Evolutionary conservation across 148 eudicot genomes (phyloP).

Genomic region (Heliosperma pusillum): DNA sequence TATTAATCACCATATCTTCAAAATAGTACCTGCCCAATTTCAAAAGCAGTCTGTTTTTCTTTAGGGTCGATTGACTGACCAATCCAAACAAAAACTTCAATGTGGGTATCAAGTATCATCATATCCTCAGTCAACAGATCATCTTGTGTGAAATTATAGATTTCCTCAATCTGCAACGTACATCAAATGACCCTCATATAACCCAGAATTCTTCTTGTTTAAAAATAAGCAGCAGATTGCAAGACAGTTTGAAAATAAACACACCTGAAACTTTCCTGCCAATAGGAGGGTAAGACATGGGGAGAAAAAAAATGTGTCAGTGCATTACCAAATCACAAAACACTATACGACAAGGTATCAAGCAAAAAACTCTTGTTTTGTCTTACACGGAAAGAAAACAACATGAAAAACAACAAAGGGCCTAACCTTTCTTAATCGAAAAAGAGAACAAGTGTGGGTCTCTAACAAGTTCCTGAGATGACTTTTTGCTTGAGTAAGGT

Average conservation of each 20-base stretch:
- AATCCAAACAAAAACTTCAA: slow-evolving; percentile 94
- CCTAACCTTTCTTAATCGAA: slow-evolving; percentile 64
- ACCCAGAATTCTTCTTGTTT: neutral
- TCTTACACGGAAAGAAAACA: neutral
- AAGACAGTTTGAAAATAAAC: slow-evolving; percentile 14
- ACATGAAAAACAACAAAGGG: slow-evolving; percentile 12
- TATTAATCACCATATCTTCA: slow-evolving; percentile 8
- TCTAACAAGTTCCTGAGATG: slow-evolving; percentile 59
- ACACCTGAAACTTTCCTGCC: slow-evolving; percentile 92
- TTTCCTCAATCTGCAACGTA: slow-evolving; percentile 72
- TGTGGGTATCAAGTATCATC: slow-evolving; percentile 88
- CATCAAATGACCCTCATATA: slow-evolving; percentile 7
- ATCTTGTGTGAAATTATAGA: slow-evolving; percentile 91
- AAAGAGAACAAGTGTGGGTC: slow-evolving; percentile 89
- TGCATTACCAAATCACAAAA: slow-evolving; percentile 4
- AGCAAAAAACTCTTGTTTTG: neutral
- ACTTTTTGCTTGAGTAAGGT: slow-evolving; percentile 69
- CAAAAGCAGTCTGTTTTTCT: slow-evolving; percentile 88
- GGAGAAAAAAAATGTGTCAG: slow-evolving; percentile 33
- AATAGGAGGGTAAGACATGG: slow-evolving; percentile 28
- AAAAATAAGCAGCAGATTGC: neutral
- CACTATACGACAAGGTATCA: neutral
- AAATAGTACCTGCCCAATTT: slow-evolving; percentile 71
- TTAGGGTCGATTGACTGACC: slow-evolving; percentile 86
- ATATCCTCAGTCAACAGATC: slow-evolving; percentile 95